A percentile compares a stretch with the other conserved stretches of the same genome.
Evolutionary conservation across 1,284 basidiomycete genomes (phyloP).

Genomic region (Anthracocystis walkeri): DNA sequence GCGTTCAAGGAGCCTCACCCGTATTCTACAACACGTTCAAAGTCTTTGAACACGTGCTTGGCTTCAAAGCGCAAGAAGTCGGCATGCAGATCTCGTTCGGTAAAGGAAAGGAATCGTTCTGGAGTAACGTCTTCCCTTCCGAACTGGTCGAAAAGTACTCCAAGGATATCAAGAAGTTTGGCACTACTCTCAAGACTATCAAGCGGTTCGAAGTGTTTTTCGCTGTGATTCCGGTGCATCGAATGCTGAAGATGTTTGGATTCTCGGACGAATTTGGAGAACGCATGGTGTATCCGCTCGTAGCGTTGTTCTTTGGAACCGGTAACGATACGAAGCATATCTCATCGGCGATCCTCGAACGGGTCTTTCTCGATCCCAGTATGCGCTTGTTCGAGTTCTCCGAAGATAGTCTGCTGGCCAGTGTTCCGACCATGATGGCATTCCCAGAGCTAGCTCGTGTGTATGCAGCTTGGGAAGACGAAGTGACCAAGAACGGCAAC

Average conservation of each 20-base stretch:
- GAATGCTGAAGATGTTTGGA: constrained; percentile 61
- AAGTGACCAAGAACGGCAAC: constrained; percentile 71
- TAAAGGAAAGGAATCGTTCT: constrained; percentile 61
- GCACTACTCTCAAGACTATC: constrained; percentile 59
- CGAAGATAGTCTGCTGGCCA: constrained; percentile 69
- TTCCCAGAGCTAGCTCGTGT: constrained; percentile 72
- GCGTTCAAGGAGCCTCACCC: constrained; percentile 61
- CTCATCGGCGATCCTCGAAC: constrained; percentile 75
- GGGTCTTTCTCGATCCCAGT: constrained; percentile 75
- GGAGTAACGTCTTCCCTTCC: constrained; percentile 64
- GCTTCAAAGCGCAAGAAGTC: constrained; percentile 58
- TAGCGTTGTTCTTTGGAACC: constrained; percentile 76
- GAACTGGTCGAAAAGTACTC: constrained; percentile 60
- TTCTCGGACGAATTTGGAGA: constrained; percentile 73
- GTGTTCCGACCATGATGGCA: constrained; percentile 71
- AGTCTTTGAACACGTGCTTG: constrained; percentile 59
- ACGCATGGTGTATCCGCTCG: constrained; percentile 75
- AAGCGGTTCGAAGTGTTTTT: constrained; percentile 63
- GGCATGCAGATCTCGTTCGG: constrained; percentile 66
- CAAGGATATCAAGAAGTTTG: constrained; percentile 63
- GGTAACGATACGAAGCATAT: constrained; percentile 76
- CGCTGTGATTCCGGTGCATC: constrained; percentile 60
- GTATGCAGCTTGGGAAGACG: constrained; percentile 73
- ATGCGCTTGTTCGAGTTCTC: constrained; percentile 71
- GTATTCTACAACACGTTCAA: constrained; percentile 66